These are phyloP conservation scores for Acanthamoeba rhysodes DNA, from an alignment of 208 protist genomes.

Conservation along the genomic window DNA sequence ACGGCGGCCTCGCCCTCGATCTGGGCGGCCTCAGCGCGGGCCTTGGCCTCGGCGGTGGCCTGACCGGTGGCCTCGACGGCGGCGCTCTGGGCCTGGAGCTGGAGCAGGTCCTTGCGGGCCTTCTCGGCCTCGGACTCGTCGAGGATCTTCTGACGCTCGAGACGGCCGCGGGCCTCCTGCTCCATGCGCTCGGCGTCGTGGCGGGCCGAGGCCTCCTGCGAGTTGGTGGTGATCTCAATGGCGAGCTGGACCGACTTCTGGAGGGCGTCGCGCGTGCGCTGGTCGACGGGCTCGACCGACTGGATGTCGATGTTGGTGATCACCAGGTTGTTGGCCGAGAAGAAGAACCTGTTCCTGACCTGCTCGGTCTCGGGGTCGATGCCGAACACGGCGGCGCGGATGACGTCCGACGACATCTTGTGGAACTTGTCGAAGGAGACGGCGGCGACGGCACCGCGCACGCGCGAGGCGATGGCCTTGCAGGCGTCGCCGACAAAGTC, in stretches of 20 bases:
- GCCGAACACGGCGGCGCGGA: slow-evolving; percentile 96
- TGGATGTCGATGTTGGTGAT: slow-evolving; percentile 97
- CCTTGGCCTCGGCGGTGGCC: slow-evolving; percentile 94
- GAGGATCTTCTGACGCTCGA: slow-evolving; percentile 95
- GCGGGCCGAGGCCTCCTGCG: slow-evolving; percentile 95
- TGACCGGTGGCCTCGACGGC: slow-evolving; percentile 94
- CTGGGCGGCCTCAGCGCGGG: slow-evolving; percentile 91
- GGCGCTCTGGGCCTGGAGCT: slow-evolving; percentile 92
- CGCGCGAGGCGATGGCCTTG: slow-evolving; percentile 97
- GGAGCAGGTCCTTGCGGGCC: slow-evolving; percentile 92
- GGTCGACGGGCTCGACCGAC: slow-evolving; percentile 96
- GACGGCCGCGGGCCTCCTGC: slow-evolving; percentile 93
- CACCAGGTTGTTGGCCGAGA: slow-evolving; percentile 94
- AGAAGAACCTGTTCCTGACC: slow-evolving; percentile 90
- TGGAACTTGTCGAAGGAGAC: slow-evolving; percentile 98
- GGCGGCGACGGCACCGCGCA: slow-evolving; percentile 95
- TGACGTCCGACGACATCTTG: slow-evolving; percentile 96
- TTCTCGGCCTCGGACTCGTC: slow-evolving; percentile 95
- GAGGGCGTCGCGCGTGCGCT: slow-evolving; percentile 95
- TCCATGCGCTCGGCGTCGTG: slow-evolving; percentile 94
- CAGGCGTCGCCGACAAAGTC: slow-evolving; percentile 98
- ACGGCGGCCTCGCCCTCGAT: slow-evolving; percentile 94
- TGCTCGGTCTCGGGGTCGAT: slow-evolving; percentile 86
- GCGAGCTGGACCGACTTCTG: slow-evolving; percentile 98
- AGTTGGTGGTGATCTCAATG: slow-evolving; percentile 98